Evolutionary conservation across 345 rosid species (phyloP).

Genomic region (Linum trigynum): DNA sequence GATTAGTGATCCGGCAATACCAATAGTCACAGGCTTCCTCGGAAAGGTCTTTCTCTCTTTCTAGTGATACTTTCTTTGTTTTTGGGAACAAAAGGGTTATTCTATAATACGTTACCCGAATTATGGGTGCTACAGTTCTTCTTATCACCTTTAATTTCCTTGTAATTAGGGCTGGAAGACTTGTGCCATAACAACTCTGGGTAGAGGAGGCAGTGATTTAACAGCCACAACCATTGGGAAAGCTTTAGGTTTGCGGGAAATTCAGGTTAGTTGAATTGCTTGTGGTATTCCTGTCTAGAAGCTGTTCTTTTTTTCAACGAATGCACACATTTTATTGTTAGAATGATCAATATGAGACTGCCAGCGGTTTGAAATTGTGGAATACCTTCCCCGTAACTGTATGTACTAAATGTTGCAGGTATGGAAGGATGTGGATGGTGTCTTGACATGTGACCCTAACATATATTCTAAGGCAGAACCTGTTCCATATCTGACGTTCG

Average conservation of each 20-base stretch:
- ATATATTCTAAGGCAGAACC: slow-evolving; percentile 65
- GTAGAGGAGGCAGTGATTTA: slow-evolving; percentile 98
- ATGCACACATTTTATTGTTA: slow-evolving; percentile 3
- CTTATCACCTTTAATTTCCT: slow-evolving; percentile 11
- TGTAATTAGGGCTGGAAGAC: slow-evolving; percentile 75
- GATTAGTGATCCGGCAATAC: slow-evolving; percentile 74
- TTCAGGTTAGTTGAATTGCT: slow-evolving; percentile 55
- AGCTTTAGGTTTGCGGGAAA: slow-evolving; percentile 85
- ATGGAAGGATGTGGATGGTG: slow-evolving; percentile 99
- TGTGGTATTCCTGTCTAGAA: slow-evolving; percentile 1
- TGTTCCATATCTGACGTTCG: slow-evolving; percentile 84
- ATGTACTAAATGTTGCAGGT: slow-evolving; percentile 38
- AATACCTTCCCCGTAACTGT: slow-evolving; percentile 2
- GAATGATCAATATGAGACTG: not conserved
- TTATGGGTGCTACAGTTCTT: not conserved
- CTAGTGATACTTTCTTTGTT: not conserved
- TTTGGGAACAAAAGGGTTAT: not conserved
- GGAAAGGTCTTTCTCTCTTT: slow-evolving; percentile 55
- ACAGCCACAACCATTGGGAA: slow-evolving; percentile 98
- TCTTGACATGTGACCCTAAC: slow-evolving; percentile 94
- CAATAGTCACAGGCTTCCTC: slow-evolving; percentile 92
- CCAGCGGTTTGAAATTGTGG: slow-evolving; percentile 1
- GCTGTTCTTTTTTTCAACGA: not conserved
- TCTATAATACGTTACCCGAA: too few relatives aligned
- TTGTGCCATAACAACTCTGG: slow-evolving; percentile 85